These are phyloP conservation scores for Dryadomyces sulphureus DNA, from an alignment of 2,329 filamentous ascomycete species.

Conservation along the genomic window DNA sequence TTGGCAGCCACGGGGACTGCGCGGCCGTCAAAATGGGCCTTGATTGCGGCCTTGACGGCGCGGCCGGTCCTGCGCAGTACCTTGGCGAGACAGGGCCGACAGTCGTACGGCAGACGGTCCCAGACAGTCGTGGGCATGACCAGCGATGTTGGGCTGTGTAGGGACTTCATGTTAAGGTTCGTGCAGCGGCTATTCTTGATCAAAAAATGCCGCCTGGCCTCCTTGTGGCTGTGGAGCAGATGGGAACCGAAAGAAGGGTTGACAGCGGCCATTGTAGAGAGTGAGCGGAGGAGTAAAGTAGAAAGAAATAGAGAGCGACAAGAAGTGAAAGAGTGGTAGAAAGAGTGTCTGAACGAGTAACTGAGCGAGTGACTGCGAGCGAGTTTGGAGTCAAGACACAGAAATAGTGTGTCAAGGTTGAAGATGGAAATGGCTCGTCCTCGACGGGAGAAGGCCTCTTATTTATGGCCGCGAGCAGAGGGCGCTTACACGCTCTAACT, in stretches of 20 bases:
- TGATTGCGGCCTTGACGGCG: background rate
- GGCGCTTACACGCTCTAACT: too few species aligned
- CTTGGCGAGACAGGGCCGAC: background rate
- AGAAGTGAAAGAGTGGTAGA: background rate
- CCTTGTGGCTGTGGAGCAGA: background rate
- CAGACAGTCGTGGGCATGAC: background rate
- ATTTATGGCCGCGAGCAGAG: too few species aligned
- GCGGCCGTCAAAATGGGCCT: too few species aligned
- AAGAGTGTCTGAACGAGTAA: too few species aligned
- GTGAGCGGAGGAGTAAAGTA: background rate
- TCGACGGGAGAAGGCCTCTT: too few species aligned
- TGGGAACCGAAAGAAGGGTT: background rate
- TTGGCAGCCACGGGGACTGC: too few species aligned
- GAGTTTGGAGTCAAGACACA: too few species aligned
- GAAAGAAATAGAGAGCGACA: background rate
- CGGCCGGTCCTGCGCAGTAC: background rate
- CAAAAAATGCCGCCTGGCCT: background rate
- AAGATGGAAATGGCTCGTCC: too few species aligned
- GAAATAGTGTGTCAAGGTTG: too few species aligned
- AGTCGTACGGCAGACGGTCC: background rate
- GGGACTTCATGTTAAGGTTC: background rate
- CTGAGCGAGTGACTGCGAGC: too few species aligned
- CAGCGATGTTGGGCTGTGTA: background rate
- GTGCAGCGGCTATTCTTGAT: background rate
- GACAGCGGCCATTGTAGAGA: too few species aligned